Base-by-base conservation (phyloP, 2,329 filamentous ascomycete species). In the Cladorrhinum sp. region DNA sequence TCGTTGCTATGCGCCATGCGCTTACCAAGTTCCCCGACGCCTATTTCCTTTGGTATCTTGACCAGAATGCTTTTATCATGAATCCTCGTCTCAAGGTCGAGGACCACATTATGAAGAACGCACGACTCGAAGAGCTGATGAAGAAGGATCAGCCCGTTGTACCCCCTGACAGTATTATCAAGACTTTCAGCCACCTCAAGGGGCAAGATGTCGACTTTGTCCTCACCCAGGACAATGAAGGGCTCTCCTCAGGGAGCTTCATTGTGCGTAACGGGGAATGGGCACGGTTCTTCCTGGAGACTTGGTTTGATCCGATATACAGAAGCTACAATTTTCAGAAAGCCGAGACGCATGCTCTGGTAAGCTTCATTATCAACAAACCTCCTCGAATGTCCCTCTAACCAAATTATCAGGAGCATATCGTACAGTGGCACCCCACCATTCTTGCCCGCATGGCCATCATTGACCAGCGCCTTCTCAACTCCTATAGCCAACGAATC, bases 381-480 rank as follows among this genome's bases (percentile, higher is more conserved):
- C n/a, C 20, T 45, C 41, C 3, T 67, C 22, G 25, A 41, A 2
- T 22, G n/a, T 48, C 10, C 38, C 9, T 50, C 50, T 25, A 64
- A 79, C 1, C 22, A 5, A 45, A 10, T 52, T 48, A 29, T 12
- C 64, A 93, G 90, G 90, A 93, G 76, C 91, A 95, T 72, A 89
- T 93, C 66, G 86, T 91, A 32, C 93, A 96, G 79, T 99, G 95
- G 96, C 95, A 99, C 72, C 92, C 93, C 25, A 99, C 95, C 0
- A 89, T 99, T 50, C 84, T 99, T 10, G 92, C 93, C 38, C 95
- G 92, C 72, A 78, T 98, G 63, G 93, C 90, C 1, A 81, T 99
- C 22, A 81, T 99, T n/a, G 92, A 93, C 2, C 95, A 99, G 75
- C 85, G 88, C 55, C 80, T 83, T 32, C 78, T 99, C 72, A 96